Percentiles rank a stretch among this genome's conserved stretches.
Conservation (phyloP, 306 rosid species). For the Dryas alaskensis region DNA sequence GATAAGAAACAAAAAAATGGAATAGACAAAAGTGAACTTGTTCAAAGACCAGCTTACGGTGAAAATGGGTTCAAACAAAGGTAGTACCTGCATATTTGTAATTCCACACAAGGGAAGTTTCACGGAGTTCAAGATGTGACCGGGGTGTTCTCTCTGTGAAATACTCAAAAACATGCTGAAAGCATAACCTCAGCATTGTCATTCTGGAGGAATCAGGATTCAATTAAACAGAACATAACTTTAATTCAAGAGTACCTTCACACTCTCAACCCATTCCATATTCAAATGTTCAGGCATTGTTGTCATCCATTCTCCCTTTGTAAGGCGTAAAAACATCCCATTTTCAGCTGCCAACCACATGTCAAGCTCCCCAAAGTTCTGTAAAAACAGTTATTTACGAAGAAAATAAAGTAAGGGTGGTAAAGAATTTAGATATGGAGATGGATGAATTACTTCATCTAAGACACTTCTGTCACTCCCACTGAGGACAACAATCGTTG, state of each 20-base stretch:
- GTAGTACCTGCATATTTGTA: constrained; percentile 83
- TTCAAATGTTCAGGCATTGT: constrained; percentile 95
- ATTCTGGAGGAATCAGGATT: constrained; percentile 23
- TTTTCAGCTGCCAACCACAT: constrained; percentile 99
- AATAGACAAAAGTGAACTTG: not conserved
- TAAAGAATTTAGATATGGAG: constrained; percentile 22
- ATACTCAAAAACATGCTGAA: constrained; percentile 88
- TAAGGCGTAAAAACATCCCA: constrained; percentile 79
- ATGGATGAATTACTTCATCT: constrained; percentile 54
- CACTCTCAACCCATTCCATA: constrained; percentile 94
- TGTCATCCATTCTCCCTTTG: constrained; percentile 93
- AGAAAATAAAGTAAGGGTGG: constrained; percentile 9
- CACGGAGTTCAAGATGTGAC: constrained; percentile 63
- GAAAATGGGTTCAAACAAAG: constrained; percentile 1
- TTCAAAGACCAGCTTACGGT: not conserved
- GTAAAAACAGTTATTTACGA: constrained; percentile 38
- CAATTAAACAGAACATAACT: constrained; percentile 17
- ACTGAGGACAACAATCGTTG: constrained; percentile 88
- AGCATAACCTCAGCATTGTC: constrained; percentile 22
- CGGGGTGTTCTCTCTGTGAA: constrained; percentile 92
- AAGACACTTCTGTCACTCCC: constrained; percentile 72
- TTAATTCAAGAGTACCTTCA: constrained; percentile 53
- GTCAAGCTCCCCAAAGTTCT: constrained; percentile 75
- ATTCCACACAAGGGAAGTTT: constrained; percentile 95
- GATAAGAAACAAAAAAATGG: constrained; percentile 18